Percentiles rank a stretch among this genome's conserved stretches.
phyloP scores from a whole-genome alignment of 2,329 filamentous ascomycete species.

The Alternaria infectoria region DNA sequence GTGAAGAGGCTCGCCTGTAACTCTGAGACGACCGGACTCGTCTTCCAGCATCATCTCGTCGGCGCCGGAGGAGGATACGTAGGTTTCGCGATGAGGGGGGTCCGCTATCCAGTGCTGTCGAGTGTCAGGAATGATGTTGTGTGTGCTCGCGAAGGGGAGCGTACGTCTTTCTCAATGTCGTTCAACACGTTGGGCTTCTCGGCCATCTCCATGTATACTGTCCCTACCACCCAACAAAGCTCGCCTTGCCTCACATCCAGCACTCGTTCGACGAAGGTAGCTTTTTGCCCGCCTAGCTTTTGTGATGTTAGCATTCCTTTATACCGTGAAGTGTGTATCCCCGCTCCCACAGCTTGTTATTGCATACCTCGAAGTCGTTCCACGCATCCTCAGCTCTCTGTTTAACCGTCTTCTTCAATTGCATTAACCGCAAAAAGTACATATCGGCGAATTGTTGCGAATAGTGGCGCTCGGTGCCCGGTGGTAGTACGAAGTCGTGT shows the following conservation, averaged over 20 bases:
- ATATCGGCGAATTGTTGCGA: conserved; percentile 96
- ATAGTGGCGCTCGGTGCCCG: conserved; percentile 70
- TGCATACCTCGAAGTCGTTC: conserved; percentile 69
- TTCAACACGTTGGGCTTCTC: conserved; percentile 96
- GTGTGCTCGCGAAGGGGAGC: background rate
- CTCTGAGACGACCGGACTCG: conserved; percentile 84
- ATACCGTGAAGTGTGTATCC: background rate
- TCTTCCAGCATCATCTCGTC: conserved; percentile 89
- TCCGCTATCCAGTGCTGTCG: conserved; percentile 84
- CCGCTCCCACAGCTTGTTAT: background rate
- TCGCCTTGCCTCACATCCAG: conserved; percentile 95
- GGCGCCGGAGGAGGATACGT: conserved; percentile 68
- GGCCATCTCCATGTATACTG: conserved; percentile 96
- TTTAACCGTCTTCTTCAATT: conserved; percentile 85
- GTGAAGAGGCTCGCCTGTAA: conserved; percentile 74
- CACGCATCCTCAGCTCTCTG: conserved; percentile 75
- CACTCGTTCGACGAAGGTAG: conserved; percentile 81
- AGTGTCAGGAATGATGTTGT: conserved; percentile 7
- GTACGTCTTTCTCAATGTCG: conserved; percentile 89
- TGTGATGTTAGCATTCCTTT: conserved; percentile 9
- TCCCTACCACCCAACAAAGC: conserved; percentile 93
- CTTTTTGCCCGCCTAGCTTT: conserved; percentile 74
- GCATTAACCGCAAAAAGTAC: conserved; percentile 90
- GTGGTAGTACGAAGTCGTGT: conserved; percentile 74
- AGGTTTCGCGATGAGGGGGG: conserved; percentile 77